Base-by-base conservation (phyloP, 106 monocot genomes). In the Cymbidium sinense region DNA sequence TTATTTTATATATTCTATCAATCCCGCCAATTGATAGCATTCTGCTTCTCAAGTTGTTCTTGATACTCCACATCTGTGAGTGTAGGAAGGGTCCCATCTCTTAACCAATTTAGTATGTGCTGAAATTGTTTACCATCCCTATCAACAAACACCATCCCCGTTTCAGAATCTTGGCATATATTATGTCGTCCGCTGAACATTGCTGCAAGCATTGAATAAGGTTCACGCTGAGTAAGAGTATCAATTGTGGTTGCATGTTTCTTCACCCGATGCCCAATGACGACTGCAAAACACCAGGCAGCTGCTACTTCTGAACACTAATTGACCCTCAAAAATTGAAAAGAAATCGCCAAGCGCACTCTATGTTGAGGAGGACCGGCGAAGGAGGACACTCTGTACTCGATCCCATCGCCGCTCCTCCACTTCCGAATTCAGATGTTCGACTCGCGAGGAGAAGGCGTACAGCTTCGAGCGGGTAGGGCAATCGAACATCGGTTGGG, bases 41-140 rank as follows among this genome's bases (percentile, higher is more conserved):
- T 98, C 94, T 50, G 94, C 98, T 83, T 98, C 98, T 72, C 85
- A 76, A 94, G 78, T 35, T 94, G 67, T 62, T 90, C 92, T 75
- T 94, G 83, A 76, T 92, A 92, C 54, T 90, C 89, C 29, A 86
- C 79, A 6, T 88, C 84, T 43, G 73, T 72, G 18, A 98, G 90
- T 6, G 50, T 73, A 11, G 92, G 84, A 83, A 92, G 79, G 17
- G 79, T 75, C 21, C 98, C 98, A 82, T 98, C 92, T 82, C 98
- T 94, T 73, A 98, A 80, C 98, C 98, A 98, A 80, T 98, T 98
- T 35, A 98, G 80, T 21, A 98, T 88, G 74, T 87, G 90, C 52
- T 94, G 88, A 75, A 98, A 98, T 75, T 92, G 83, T 80, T 90
- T 90, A 54, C 98, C 98, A 79, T 98, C 94, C 81, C 98, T 89